These are phyloP conservation scores for Dacryopinax spathularia DNA, from an alignment of 768 basidiomycete species.

Conservation along the genomic window DNA sequence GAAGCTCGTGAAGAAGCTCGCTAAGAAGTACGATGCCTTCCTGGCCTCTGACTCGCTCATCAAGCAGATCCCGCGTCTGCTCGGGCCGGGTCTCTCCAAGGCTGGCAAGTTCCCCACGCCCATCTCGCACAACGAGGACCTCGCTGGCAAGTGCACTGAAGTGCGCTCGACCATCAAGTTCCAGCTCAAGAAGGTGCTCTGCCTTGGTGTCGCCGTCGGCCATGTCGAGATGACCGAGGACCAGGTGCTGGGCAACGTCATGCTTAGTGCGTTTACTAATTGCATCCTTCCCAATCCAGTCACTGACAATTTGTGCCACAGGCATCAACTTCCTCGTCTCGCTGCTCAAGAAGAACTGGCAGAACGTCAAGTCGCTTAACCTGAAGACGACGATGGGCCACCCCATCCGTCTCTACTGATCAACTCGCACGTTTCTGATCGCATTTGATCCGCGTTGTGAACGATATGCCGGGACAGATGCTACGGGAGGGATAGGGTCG, in stretches of 20 bases:
- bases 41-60: conserved; percentile 92
- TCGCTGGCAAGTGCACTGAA: conserved; percentile 78
- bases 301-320: conserved; percentile 19
- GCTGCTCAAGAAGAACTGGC: conserved; percentile 98
- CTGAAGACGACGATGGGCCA: conserved; percentile 99
- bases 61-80: conserved; percentile 99
- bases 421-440: conserved; percentile 6
- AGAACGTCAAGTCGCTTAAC: conserved; percentile 97
- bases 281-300: background rate
- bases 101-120: conserved; percentile 99
- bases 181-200: conserved; percentile 98
- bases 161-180: conserved; percentile 99
- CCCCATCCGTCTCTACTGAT: conserved; percentile 83
- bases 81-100: conserved; percentile 99
- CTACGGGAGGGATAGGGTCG: conserved; percentile 26
- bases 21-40: conserved; percentile 99
- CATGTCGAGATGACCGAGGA: conserved; percentile 97
- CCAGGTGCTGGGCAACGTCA: conserved; percentile 92
- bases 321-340: conserved; percentile 99
- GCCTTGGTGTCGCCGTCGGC: conserved; percentile 96
- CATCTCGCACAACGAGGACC: conserved; percentile 81
- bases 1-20: conserved; percentile 99
- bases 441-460: conserved; percentile 7
- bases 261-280: conserved; percentile 56
- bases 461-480: conserved; percentile 17